Conservation (phyloP, 768 basidiomycete species). For the Hemileccinum impolitum region DNA sequence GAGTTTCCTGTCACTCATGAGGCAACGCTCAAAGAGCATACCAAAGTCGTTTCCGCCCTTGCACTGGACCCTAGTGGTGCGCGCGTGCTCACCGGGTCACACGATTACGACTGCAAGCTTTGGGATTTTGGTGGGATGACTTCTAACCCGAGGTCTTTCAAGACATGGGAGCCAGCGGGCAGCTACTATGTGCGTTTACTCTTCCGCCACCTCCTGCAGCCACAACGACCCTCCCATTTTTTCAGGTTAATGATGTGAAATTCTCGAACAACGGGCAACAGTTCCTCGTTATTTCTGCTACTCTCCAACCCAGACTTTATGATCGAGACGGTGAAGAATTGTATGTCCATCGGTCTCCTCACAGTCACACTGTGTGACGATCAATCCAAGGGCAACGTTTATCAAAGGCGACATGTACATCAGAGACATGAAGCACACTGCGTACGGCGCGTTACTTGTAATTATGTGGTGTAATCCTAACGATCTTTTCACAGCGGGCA, state of each 20-base stretch:
- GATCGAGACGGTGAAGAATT: conserved; percentile 90
- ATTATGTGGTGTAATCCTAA: conserved; percentile 7
- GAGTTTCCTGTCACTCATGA: conserved; percentile 90
- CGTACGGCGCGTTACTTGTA: conserved; percentile 50
- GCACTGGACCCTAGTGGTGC: conserved; percentile 94
- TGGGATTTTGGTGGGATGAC: conserved; percentile 99
- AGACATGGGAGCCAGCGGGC: conserved; percentile 92
- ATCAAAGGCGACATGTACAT: conserved; percentile 98
- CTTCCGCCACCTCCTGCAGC: not conserved
- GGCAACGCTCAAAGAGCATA: conserved; percentile 89
- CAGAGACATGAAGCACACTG: conserved; percentile 98
- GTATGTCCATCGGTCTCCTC: conserved; percentile 47
- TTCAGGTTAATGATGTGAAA: conserved; percentile 84
- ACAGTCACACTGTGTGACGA: conserved; percentile 40
- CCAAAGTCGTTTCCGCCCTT: conserved; percentile 91
- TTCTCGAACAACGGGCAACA: conserved; percentile 85
- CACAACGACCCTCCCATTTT: not conserved
- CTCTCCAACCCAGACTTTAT: conserved; percentile 83
- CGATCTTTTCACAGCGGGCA: conserved; percentile 65
- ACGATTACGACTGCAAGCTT: conserved; percentile 97
- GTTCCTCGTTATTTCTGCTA: conserved; percentile 86
- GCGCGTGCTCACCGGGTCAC: conserved; percentile 83
- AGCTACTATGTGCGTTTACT: conserved; percentile 71
- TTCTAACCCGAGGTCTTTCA: conserved; percentile 85
- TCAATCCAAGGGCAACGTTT: conserved; percentile 64